Evolutionary conservation across 2,329 filamentous ascomycete genomes (phyloP), one percentile per base, ranked within the genome.

Genomic region (Sporothrix schenckii): DNA sequence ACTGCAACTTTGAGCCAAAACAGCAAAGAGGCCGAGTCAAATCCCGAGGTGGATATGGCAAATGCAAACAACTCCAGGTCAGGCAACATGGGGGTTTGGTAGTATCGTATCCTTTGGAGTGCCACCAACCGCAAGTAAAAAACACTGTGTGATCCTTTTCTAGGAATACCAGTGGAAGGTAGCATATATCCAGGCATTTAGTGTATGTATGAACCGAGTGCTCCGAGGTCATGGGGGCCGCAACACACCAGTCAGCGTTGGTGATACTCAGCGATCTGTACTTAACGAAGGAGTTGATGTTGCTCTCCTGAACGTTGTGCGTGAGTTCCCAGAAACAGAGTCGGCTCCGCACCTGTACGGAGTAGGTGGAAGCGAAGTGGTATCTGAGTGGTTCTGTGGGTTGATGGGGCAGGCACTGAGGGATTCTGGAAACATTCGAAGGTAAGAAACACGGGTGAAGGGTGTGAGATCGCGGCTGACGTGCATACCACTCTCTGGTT

Each of bases 351-450:
- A 5, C 34, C 34, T 34, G 34, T 34, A 34, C 34, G 2, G 34
- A 34, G 34, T 34, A 47, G 16, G 19, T 41, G 34, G 21, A 30
- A 4, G 41, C 24, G n/a, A 39, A 63, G 58, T 30, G 41, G 61
- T 7, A 34, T 52, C 10, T 19, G 61, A 13, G 19, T 34, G 27
- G 24, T 14, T 52, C 14, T 21, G 63, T 24, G 49, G 52, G 39
- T 54, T 39, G 49, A 49, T 49, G 21, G 56, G 56, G 56, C 56
- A 61, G 56, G 56, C 60, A 65, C n/a, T 24, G 44, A 52, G 47
- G 66, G 52, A 68, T 60, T 68, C 66, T 69, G 54, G 53, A 69
- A 69, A 60, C 41, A 52, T 69, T 69, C 68, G 56, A 63, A 63
- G 39, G 41, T 13, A 49, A 24, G 30, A 44, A 63, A 54, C 27